Base-by-base conservation (phyloP, 2,329 filamentous ascomycete genomes). In the Atkinsonella hypoxylon region DNA sequence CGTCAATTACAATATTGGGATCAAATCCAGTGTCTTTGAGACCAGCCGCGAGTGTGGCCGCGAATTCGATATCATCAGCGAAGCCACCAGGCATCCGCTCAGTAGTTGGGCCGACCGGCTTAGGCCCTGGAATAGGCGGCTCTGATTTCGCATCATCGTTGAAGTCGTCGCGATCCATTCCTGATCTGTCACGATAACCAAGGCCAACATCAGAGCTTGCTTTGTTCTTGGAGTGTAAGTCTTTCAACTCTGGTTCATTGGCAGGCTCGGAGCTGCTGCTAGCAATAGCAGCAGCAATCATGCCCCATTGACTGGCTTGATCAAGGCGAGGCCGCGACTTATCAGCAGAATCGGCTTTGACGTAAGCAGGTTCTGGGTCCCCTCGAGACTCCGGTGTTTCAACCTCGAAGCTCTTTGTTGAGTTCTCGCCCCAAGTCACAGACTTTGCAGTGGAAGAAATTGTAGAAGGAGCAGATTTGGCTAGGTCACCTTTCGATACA, bases 1-100 rank as follows among this genome's bases (percentile, higher is more conserved):
- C 75, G 44, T 86, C 72, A 36, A 85, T 82, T 44, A 88, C 80
- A 51, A 88, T 79, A 40, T 84, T 76, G 4, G 82, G 79, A 58
- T 87, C 77, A 55, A 89, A 88, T 0, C 85, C 85, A 44, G 81
- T 78, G n/a, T 81, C 76, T 60, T 82, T 69, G 46, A 87, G 71
- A 1, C 81, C 83, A 45, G 83, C 85, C 51, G 83, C 83, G 45
- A 88, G 67, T 3, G 78, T 80, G 30, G 84, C 85, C 8, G 82
- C 79, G 56, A 89, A 88, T 48, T 81, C 81, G 9, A 84, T 67
- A 57, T 88, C 85, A 51, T 83, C 77, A 1, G 70, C 77, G 59
- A 85, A 89, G 10, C 75, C 69, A 18, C 83, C 84, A 22, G 83
- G 82, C 64, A 84, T 78, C 51, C 78, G 73, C 42, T 72, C 61